A percentile compares a stretch with the other conserved stretches of the same genome.
These are phyloP conservation scores for Paraphoma sp. DNA, from an alignment of 2,329 filamentous ascomycete species.

Conservation along the genomic window DNA sequence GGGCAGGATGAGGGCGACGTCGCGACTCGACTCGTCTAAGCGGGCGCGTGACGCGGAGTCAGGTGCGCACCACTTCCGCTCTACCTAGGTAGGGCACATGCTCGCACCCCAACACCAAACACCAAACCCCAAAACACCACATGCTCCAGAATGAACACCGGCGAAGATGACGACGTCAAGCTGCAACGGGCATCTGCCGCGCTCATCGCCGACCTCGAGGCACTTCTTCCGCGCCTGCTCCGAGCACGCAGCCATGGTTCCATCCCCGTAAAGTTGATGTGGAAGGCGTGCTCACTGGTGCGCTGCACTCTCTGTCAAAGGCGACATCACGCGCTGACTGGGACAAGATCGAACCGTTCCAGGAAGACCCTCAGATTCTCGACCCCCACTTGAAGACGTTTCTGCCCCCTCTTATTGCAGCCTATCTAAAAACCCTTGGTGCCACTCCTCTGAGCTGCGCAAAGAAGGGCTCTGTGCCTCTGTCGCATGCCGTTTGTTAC, in stretches of 20 bases:
- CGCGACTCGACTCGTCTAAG: background rate
- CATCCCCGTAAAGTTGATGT: conserved; percentile 37
- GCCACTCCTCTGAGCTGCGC: conserved; percentile 24
- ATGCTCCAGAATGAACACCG: conserved; percentile 36
- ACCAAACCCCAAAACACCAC: background rate
- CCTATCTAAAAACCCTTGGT: conserved; percentile 73
- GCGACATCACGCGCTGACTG: conserved; percentile 3
- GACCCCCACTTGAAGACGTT: conserved; percentile 81
- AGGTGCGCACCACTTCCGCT: conserved; percentile 31
- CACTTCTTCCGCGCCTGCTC: conserved; percentile 44
- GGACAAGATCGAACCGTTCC: conserved; percentile 78
- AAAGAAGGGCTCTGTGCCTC: conserved; percentile 35
- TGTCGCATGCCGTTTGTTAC: conserved; percentile 69
- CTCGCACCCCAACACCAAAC: no score
- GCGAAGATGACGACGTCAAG: conserved; percentile 56
- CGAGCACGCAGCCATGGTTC: conserved; percentile 40
- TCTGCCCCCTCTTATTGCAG: conserved; percentile 75
- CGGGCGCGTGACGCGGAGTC: conserved; percentile 32
- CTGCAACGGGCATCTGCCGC: conserved; percentile 52
- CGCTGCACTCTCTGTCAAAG: background rate
- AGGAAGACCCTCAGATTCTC: conserved; percentile 92
- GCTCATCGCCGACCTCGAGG: conserved; percentile 37
- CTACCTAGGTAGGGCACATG: no score
- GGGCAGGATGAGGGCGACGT: background rate
- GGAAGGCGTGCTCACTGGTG: conserved; percentile 47